A percentile compares a stretch with the other conserved stretches of the same genome.
Evolutionary conservation across 148 eudicot genomes (phyloP).

Genomic region (Chenopodium quinoa): DNA sequence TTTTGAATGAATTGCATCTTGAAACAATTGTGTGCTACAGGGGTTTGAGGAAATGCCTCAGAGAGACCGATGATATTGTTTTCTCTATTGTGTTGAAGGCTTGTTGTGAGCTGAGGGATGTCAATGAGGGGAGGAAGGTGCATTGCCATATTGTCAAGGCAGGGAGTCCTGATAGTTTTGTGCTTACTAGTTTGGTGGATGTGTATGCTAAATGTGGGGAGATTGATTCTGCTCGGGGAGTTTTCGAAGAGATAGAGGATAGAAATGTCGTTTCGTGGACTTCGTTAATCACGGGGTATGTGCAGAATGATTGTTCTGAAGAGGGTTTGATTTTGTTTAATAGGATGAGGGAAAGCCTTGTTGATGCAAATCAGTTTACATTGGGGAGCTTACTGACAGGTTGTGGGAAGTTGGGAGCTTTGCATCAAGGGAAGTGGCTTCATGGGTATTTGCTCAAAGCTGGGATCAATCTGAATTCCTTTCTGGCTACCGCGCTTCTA

Average conservation of each 20-base stretch:
- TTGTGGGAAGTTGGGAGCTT: slow-evolving; percentile 66
- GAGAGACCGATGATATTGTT: slow-evolving; percentile 50
- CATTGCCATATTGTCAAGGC: slow-evolving; percentile 63
- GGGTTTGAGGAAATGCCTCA: slow-evolving; percentile 55
- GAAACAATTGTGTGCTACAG: slow-evolving; percentile 52
- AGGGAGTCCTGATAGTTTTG: slow-evolving; percentile 60
- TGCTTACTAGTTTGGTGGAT: slow-evolving; percentile 69
- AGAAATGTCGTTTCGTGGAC: slow-evolving; percentile 80
- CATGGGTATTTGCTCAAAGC: slow-evolving; percentile 70
- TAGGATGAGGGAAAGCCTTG: slow-evolving; percentile 64
- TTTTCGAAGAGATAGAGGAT: slow-evolving; percentile 59
- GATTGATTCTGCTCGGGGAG: slow-evolving; percentile 42
- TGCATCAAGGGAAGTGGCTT: slow-evolving; percentile 93
- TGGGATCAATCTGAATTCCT: slow-evolving; percentile 48
- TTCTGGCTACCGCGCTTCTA: slow-evolving; percentile 51
- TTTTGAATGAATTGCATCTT: slow-evolving; percentile 48
- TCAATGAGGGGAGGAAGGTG: slow-evolving; percentile 58
- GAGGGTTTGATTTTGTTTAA: slow-evolving; percentile 66
- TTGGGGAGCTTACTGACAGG: slow-evolving; percentile 59
- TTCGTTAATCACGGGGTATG: slow-evolving; percentile 82
- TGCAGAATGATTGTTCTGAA: slow-evolving; percentile 62
- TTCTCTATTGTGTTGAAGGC: slow-evolving; percentile 75
- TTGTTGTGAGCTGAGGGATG: slow-evolving; percentile 50
- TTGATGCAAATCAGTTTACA: slow-evolving; percentile 69
- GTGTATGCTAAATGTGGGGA: slow-evolving; percentile 80